These are phyloP conservation scores for Aspergillus coremiiformis DNA, from an alignment of 495 filamentous ascomycete genomes.

Conservation along the genomic window DNA sequence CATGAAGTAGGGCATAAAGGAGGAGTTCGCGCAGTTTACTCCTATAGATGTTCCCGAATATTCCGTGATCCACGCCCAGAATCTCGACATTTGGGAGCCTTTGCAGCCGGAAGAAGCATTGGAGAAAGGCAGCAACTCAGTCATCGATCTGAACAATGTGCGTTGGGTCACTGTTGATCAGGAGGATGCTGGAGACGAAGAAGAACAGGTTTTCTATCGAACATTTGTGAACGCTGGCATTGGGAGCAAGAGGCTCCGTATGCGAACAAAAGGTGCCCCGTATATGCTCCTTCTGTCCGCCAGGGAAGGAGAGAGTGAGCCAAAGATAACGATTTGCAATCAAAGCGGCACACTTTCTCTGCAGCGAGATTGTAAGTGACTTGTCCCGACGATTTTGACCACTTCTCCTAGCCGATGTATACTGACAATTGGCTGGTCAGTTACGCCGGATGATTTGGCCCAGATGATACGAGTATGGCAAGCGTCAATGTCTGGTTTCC, in stretches of 20 bases:
- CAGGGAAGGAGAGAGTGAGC: slow-evolving; percentile 34
- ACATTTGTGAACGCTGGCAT: slow-evolving; percentile 39
- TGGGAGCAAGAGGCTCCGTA: slow-evolving; percentile 31
- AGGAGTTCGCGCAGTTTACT: slow-evolving; percentile 29
- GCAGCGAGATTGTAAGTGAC: slow-evolving; percentile 29
- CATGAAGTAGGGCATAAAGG: slow-evolving; percentile 25
- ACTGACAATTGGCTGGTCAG: slow-evolving; percentile 4
- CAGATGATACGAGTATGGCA: slow-evolving; percentile 17
- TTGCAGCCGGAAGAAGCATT: slow-evolving; percentile 29
- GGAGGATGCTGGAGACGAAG: slow-evolving; percentile 33
- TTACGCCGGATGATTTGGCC: slow-evolving; percentile 16
- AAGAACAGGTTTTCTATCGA: slow-evolving; percentile 34
- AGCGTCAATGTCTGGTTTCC: slow-evolving; percentile 10
- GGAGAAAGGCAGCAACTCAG: slow-evolving; percentile 12
- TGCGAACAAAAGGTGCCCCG: slow-evolving; percentile 32
- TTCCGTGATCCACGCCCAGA: slow-evolving; percentile 19
- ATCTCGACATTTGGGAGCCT: slow-evolving; percentile 33
- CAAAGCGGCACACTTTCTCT: slow-evolving; percentile 36
- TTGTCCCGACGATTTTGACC: neutral
- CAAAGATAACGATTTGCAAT: slow-evolving; percentile 36
- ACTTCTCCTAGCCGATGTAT: neutral
- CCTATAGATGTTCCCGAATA: slow-evolving; percentile 24
- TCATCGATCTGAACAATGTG: slow-evolving; percentile 22
- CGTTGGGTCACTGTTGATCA: slow-evolving; percentile 33
- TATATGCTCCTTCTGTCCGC: slow-evolving; percentile 38